These are phyloP conservation scores for Quercus tomentella DNA, from an alignment of 331 rosid genomes.

Conservation along the genomic window DNA sequence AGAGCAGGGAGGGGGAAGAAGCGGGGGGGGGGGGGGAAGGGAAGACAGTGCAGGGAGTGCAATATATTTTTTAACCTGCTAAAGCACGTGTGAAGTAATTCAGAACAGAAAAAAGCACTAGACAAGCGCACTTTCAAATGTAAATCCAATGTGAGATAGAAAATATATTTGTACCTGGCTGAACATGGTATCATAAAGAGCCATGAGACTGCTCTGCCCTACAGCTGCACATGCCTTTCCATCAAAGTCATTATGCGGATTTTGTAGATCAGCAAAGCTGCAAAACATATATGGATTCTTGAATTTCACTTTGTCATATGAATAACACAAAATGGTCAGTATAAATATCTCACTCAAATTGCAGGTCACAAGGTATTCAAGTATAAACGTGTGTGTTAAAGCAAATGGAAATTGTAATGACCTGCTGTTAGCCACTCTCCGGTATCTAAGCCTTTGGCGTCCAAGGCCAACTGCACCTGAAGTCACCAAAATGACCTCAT, in stretches of 20 bases:
- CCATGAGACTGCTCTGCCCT: slow-evolving; percentile 96
- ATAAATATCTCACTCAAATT: neutral
- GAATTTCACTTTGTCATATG: neutral
- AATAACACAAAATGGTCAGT: neutral
- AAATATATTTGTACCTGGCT: slow-evolving; percentile 51
- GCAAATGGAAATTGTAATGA: slow-evolving; percentile 16
- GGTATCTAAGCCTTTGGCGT: slow-evolving; percentile 80
- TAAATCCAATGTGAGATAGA: neutral
- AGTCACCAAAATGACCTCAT: slow-evolving; percentile 81
- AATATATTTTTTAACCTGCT: neutral
- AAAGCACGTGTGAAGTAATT: neutral
- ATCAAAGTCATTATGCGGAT: slow-evolving; percentile 64
- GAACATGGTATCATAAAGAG: slow-evolving; percentile 88
- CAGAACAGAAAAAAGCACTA: neutral
- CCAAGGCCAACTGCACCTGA: slow-evolving; percentile 95
- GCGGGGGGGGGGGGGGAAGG: too few species aligned
- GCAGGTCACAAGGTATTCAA: neutral
- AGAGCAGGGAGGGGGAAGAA: neutral
- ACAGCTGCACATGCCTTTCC: slow-evolving; percentile 96
- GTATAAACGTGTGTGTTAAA: neutral
- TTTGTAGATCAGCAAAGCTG: slow-evolving; percentile 87
- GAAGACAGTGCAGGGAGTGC: neutral
- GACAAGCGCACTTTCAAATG: neutral
- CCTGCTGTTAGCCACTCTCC: slow-evolving; percentile 92
- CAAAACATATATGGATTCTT: slow-evolving; percentile 13